Evolutionary conservation across 176 grass and related monocot species (phyloP).

Genomic region (Triticum timopheevii): DNA sequence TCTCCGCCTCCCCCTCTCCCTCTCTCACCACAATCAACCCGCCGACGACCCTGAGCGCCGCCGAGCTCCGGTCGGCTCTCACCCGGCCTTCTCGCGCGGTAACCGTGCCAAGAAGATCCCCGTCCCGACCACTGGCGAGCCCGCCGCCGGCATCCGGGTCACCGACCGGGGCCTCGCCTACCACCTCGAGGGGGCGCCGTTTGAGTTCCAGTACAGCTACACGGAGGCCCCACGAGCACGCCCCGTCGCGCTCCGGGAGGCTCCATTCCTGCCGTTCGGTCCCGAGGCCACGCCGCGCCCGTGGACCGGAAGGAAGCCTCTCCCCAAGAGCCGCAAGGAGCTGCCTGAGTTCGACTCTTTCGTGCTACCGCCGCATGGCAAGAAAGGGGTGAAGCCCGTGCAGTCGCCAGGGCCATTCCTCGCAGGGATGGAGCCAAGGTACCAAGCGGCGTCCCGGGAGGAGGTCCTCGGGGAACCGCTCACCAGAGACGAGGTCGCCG

Average conservation of each 20-base stretch:
- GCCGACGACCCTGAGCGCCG: conserved; percentile 33
- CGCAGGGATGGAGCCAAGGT: conserved; percentile 65
- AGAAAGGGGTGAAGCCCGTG: conserved; percentile 89
- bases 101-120: conserved; percentile 25
- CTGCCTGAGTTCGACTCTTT: conserved; percentile 90
- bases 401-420: conserved; percentile 80
- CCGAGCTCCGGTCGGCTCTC: conserved; percentile 5
- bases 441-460: conserved; percentile 60
- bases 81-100: conserved; percentile 48
- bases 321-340: conserved; percentile 86
- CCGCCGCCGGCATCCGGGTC: conserved; percentile 47
- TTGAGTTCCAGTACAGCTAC: conserved; percentile 98
- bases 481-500: conserved; percentile 54
- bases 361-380: conserved; percentile 60
- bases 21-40: conserved; percentile 26
- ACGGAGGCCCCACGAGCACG: conserved; percentile 76
- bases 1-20: conserved; percentile 24
- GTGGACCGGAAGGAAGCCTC: conserved; percentile 75
- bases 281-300: conserved; percentile 74
- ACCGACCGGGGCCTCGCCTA: conserved; percentile 71
- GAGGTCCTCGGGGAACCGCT: conserved; percentile 87
- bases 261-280: conserved; percentile 74
- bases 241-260: conserved; percentile 71
- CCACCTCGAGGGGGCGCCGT: conserved; percentile 69
- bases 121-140: conserved; percentile 34